phyloP scores from a whole-genome alignment of 306 rosid genomes.

The Vicia villosa region DNA sequence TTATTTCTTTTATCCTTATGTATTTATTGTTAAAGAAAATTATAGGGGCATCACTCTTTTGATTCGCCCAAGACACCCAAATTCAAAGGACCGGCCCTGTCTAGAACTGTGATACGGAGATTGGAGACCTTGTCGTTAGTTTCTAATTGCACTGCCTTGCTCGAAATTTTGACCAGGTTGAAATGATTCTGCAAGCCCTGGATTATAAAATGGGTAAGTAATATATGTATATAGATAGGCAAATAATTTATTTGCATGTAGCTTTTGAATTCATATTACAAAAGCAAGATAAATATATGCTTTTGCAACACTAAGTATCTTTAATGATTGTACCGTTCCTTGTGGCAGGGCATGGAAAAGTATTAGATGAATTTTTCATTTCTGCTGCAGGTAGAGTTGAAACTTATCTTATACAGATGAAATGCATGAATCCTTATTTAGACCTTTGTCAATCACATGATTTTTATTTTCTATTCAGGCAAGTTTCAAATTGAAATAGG shows the following conservation, averaged over 20 bases:
- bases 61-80: too few relatives aligned
- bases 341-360: slow-evolving; percentile 82
- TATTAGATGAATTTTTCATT: slow-evolving; percentile 70
- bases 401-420: slow-evolving; percentile 16
- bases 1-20: too few relatives aligned
- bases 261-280: not conserved
- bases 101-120: not conserved
- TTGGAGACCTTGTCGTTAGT: slow-evolving; percentile 10
- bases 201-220: slow-evolving; percentile 85
- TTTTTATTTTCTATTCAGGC: slow-evolving; percentile 50
- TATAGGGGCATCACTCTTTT: too few relatives aligned
- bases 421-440: not conserved
- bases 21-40: too few relatives aligned
- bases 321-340: slow-evolving; percentile 19
- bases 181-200: slow-evolving; percentile 91
- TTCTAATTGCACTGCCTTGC: slow-evolving; percentile 34
- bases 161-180: slow-evolving; percentile 56
- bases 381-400: slow-evolving; percentile 71
- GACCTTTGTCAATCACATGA: slow-evolving; percentile 5
- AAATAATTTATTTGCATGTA: slow-evolving; percentile 19
- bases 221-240: slow-evolving; percentile 22
- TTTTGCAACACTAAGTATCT: slow-evolving; percentile 28
- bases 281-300: not conserved
- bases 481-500: slow-evolving; percentile 88
- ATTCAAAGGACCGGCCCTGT: too few relatives aligned